phyloP scores from a whole-genome alignment of 306 rosid species.

The Cucumis melo region DNA sequence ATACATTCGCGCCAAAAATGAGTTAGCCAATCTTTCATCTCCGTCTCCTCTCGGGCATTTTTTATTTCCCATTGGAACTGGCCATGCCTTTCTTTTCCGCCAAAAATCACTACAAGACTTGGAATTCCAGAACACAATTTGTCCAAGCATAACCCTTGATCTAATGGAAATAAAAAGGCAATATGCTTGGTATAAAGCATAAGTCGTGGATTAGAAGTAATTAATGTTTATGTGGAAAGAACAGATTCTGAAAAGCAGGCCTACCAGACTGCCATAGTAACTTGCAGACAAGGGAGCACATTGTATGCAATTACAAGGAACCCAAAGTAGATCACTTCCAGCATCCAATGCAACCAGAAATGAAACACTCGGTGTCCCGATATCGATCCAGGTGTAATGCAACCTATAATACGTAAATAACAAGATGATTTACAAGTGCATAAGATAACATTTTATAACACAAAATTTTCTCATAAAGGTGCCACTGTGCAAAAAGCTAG shows the following conservation, averaged over 20 bases:
- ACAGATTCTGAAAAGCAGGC: constrained; percentile 9
- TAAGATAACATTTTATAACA: background rate
- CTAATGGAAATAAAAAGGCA: background rate
- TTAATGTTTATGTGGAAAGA: background rate
- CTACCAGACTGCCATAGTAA: constrained; percentile 59
- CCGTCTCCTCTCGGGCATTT: background rate
- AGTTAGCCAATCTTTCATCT: background rate
- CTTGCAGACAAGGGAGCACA: constrained; percentile 80
- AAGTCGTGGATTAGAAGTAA: background rate
- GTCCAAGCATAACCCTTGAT: background rate
- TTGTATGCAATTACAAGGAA: constrained; percentile 81
- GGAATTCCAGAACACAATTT: background rate
- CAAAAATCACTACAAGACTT: background rate
- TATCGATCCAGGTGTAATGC: constrained; percentile 84
- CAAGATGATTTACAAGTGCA: background rate
- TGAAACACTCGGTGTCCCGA: constrained; percentile 79
- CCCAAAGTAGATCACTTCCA: constrained; percentile 91
- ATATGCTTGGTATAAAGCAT: background rate
- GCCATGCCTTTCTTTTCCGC: background rate
- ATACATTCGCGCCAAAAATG: constrained; percentile 10
- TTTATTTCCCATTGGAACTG: background rate
- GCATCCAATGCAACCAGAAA: constrained; percentile 93
- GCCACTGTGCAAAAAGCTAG: background rate
- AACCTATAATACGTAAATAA: constrained; percentile 36
- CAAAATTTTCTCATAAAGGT: background rate